phyloP scores from a whole-genome alignment of 2,329 filamentous ascomycete genomes.

The Aspergillus sp. region DNA sequence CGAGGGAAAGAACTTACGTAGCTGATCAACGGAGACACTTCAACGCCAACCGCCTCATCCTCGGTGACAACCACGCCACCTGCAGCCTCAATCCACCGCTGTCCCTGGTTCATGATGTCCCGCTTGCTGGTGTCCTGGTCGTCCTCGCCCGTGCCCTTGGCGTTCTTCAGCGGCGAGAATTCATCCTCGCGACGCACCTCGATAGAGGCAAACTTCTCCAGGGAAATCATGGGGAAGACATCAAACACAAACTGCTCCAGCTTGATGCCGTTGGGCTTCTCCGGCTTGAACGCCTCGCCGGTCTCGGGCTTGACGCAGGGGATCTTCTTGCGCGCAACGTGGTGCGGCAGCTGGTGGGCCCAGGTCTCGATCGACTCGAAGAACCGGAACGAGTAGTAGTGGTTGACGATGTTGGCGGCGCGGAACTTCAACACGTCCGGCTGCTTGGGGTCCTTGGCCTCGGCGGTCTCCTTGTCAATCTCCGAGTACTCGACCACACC shows the following conservation, averaged over 20 bases:
- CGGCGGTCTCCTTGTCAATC: slow-evolving; percentile 84
- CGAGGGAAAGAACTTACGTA: slow-evolving; percentile 66
- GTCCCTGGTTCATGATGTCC: slow-evolving; percentile 87
- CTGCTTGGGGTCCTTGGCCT: slow-evolving; percentile 81
- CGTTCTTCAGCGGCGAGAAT: slow-evolving; percentile 96
- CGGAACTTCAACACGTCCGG: slow-evolving; percentile 86
- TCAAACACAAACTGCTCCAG: slow-evolving; percentile 99
- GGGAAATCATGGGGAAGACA: slow-evolving; percentile 83
- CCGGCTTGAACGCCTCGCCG: slow-evolving; percentile 80
- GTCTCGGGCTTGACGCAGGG: slow-evolving; percentile 73
- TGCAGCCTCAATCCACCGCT: slow-evolving; percentile 76
- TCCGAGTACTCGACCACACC: slow-evolving; percentile 99
- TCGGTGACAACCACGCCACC: slow-evolving; percentile 72
- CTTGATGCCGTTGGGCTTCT: slow-evolving; percentile 97
- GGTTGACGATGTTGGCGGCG: slow-evolving; percentile 98
- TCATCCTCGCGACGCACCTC: slow-evolving; percentile 97
- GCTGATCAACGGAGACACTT: slow-evolving; percentile 89
- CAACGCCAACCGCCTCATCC: slow-evolving; percentile 64
- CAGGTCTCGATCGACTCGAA: slow-evolving; percentile 85
- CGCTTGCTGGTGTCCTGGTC: slow-evolving; percentile 88
- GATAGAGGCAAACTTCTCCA: slow-evolving; percentile 90
- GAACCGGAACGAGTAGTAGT: slow-evolving; percentile 97
- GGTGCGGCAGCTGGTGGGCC: slow-evolving; percentile 83
- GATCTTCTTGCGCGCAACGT: slow-evolving; percentile 98
- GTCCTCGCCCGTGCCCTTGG: slow-evolving; percentile 79